Evolutionary conservation across 345 rosid genomes (phyloP), one percentile per base, ranked within the genome.

Genomic region (Carallia brachiata): DNA sequence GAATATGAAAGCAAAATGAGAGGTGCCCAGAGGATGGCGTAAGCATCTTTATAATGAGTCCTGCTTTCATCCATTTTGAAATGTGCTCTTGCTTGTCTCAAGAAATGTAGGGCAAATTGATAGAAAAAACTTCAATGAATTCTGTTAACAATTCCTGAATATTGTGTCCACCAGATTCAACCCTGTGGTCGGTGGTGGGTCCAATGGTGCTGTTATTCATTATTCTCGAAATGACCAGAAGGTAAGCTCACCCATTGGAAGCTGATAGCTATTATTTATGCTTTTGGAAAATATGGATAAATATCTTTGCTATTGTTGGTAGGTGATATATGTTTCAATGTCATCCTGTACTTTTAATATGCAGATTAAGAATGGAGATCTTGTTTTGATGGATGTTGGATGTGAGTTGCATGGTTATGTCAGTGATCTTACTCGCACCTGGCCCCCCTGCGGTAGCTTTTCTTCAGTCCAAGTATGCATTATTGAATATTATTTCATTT

Each of bases 21-120:
- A 84, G 98, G 97, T 75, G 96, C 99, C 72, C 97, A 92, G 75
- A 89, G 97, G 82, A 95, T 90, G 97, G 93, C 96, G 96, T 91
- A 87, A 88, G 93, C 69, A 32, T 83, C 67, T 79, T 57, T 48
- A 71, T 74, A 66, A 44, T 4, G 50, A 44, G 4, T 70, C 54
- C 65, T 52, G 74, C 13, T 55, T 19, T 70, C 55, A 68, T 67
- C 50, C 30, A 62, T 55, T 69, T 28, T 36, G 7, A 19, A 9
- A 1, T 63, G 18, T 66, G 30, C 28, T 58, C 2, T 17, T 36
- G n/a, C 37, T 30, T 34, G 34, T 72, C 54, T 64, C 63, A 44
- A 69, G 31, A 59, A 28, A 37, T 18, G 12, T 67, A 23, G 27
- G 47, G 15, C 69, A 65, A 52, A 70, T 61, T 52, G 18, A 61